A percentile compares a stretch with the other conserved stretches of the same genome.
These are phyloP conservation scores for Candida stauntonica DNA, from an alignment of 805 yeast species.

Conservation along the genomic window DNA sequence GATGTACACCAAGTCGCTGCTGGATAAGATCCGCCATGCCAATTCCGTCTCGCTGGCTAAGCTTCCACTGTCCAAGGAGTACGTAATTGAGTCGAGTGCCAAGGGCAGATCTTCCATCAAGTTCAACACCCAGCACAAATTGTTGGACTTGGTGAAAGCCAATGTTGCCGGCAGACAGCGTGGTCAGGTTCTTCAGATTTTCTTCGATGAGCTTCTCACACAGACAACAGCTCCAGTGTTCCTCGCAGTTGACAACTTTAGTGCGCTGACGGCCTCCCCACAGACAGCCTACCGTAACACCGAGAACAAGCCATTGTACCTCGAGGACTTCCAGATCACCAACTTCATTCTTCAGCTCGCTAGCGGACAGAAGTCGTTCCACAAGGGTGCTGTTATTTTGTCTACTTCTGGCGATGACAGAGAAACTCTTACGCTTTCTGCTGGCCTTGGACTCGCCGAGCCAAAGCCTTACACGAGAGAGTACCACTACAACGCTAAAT, in stretches of 20 bases:
- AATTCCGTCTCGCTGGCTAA: conserved; percentile 38
- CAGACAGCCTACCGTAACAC: conserved; percentile 57
- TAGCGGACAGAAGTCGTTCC: conserved; percentile 48
- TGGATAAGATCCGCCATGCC: conserved; percentile 45
- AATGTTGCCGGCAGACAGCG: conserved; percentile 35
- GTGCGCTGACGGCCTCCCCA: conserved; percentile 52
- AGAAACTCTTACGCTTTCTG: conserved; percentile 51
- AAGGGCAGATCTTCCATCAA: conserved; percentile 30
- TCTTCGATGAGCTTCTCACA: conserved; percentile 49
- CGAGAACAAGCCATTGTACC: conserved; percentile 51
- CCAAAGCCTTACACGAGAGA: conserved; percentile 53
- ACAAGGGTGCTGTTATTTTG: conserved; percentile 59
- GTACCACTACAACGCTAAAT: conserved; percentile 46
- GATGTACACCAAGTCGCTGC: conserved; percentile 60
- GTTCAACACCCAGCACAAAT: conserved; percentile 29
- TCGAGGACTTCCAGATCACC: conserved; percentile 61
- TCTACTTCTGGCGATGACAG: conserved; percentile 56
- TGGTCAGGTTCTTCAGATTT: conserved; percentile 45
- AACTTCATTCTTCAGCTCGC: conserved; percentile 49
- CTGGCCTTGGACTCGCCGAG: conserved; percentile 48
- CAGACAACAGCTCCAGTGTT: conserved; percentile 54
- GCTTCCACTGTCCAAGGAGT: conserved; percentile 32
- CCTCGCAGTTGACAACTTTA: conserved; percentile 71
- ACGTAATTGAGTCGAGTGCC: conserved; percentile 30
- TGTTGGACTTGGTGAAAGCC: conserved; percentile 42